These are phyloP conservation scores for Curvularia spicifera DNA, from an alignment of 2,329 filamentous ascomycete genomes.

Conservation along the genomic window DNA sequence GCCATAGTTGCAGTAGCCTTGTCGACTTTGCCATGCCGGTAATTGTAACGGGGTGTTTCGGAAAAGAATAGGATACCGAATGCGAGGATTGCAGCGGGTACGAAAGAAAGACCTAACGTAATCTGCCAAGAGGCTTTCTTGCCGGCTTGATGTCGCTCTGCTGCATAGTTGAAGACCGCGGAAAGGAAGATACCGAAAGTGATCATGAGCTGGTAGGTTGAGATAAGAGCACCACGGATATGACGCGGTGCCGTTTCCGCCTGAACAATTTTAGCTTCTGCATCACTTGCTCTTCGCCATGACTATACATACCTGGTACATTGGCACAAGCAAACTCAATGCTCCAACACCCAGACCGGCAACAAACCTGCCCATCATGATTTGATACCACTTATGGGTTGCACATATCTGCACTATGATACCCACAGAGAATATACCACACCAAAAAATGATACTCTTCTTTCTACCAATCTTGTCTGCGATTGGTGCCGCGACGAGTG, in stretches of 20 bases:
- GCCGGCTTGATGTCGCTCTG: slow-evolving; percentile 52
- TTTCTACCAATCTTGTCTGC: slow-evolving; percentile 67
- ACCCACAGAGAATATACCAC: slow-evolving; percentile 67
- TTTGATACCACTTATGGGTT: slow-evolving; percentile 63
- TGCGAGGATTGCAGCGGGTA: slow-evolving; percentile 61
- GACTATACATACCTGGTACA: slow-evolving; percentile 61
- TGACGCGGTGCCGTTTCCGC: slow-evolving; percentile 68
- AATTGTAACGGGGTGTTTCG: slow-evolving; percentile 64
- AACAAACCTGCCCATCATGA: slow-evolving; percentile 66
- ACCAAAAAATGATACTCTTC: slow-evolving; percentile 64
- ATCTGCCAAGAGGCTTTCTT: slow-evolving; percentile 67
- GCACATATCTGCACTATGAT: slow-evolving; percentile 70
- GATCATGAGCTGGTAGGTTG: slow-evolving; percentile 71
- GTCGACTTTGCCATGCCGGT: slow-evolving; percentile 59
- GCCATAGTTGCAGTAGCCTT: slow-evolving; percentile 58
- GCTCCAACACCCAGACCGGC: slow-evolving; percentile 70
- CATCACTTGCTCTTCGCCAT: not conserved
- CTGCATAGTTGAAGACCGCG: slow-evolving; percentile 63
- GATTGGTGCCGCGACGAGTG: slow-evolving; percentile 63
- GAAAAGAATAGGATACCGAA: slow-evolving; percentile 60
- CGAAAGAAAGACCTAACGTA: slow-evolving; percentile 63
- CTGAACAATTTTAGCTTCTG: slow-evolving; percentile 11
- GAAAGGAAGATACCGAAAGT: slow-evolving; percentile 68
- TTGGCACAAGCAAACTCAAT: slow-evolving; percentile 61
- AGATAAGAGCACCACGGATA: slow-evolving; percentile 67